Evolutionary conservation across 2,329 filamentous ascomycete species (phyloP), one percentile per base, ranked within the genome.

Genomic region (Hypoxylon sp.): DNA sequence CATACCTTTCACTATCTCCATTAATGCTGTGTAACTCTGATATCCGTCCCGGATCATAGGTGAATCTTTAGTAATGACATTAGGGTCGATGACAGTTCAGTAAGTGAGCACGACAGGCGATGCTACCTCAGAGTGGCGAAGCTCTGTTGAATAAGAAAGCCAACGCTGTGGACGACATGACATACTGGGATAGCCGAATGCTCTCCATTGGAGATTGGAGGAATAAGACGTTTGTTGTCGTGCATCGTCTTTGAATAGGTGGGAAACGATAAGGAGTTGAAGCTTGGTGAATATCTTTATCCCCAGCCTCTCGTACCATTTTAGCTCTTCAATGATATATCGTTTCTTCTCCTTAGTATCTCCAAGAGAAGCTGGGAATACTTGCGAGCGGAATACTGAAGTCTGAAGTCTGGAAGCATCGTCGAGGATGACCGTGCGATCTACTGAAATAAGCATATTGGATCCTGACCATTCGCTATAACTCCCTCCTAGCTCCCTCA

Each of bases 401-500:
- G 6, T 4, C 11, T 12, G 33, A 40, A 52, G 24, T 9, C 22
- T 28, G 36, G 30, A 33, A 22, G 3, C 7, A 22, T 32, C 48
- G 14, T 33, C 20, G 33, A 26, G 36, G 16, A 53, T 44, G 36
- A 12, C 51, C 51, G 51, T 24, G 26, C 14, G 30, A 9, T 44
- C 24, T 20, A 12, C 50, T 42, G 8, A 32, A 32, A 16, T 38
- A 16, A 44, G 51, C 38, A 44, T n/a, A 53, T 52, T 22, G 49
- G 32, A 24, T 26, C 38, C 8, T 40, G 18, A 26, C 22, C 9
- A 8, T 22, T 40, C 49, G 14, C 5, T 52, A 14, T 51, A 12
- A 14, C 8, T n/a, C n/a, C 46, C 4, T 30, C 20, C 46, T 20
- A 18, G 46, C 28, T 49, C 18, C 49, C 14, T 26, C 49, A 40